These are phyloP conservation scores for Dalbergia cultrata DNA, from an alignment of 306 rosid genomes.

Conservation along the genomic window DNA sequence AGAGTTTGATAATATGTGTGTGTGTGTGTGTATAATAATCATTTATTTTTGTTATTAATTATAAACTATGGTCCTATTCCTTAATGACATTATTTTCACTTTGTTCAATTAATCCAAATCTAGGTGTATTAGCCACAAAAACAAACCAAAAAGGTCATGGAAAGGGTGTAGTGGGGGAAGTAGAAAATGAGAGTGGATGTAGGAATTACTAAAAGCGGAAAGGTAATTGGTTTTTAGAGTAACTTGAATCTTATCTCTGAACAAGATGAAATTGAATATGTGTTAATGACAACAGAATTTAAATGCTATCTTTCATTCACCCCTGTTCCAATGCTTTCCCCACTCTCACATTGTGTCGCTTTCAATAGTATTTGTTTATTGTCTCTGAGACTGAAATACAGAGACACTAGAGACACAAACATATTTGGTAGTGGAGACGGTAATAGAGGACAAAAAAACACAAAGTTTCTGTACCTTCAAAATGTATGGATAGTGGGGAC, in stretches of 20 bases:
- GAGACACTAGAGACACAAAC: too few species aligned
- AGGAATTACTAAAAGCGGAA: neutral
- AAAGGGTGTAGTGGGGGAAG: neutral
- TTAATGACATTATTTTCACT: neutral
- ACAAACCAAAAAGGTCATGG: neutral
- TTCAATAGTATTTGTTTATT: too few species aligned
- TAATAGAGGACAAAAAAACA: too few species aligned
- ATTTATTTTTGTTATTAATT: too few species aligned
- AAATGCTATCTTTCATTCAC: too few species aligned
- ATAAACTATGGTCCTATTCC: neutral
- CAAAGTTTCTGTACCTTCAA: too few species aligned
- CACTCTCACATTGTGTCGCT: slow-evolving; percentile 1
- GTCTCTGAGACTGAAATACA: too few species aligned
- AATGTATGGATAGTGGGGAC: too few species aligned
- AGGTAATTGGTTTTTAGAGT: slow-evolving; percentile 43
- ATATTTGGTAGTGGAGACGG: too few species aligned
- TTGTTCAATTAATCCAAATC: neutral
- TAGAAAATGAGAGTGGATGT: neutral
- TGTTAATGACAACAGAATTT: too few species aligned
- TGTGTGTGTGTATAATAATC: too few species aligned
- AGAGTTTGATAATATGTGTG: too few species aligned
- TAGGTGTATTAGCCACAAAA: neutral
- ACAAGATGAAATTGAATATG: neutral
- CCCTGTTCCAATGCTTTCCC: neutral
- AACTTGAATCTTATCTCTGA: neutral